Conservation (phyloP, 495 filamentous ascomycete genomes). For the Penicillium subrubescens region DNA sequence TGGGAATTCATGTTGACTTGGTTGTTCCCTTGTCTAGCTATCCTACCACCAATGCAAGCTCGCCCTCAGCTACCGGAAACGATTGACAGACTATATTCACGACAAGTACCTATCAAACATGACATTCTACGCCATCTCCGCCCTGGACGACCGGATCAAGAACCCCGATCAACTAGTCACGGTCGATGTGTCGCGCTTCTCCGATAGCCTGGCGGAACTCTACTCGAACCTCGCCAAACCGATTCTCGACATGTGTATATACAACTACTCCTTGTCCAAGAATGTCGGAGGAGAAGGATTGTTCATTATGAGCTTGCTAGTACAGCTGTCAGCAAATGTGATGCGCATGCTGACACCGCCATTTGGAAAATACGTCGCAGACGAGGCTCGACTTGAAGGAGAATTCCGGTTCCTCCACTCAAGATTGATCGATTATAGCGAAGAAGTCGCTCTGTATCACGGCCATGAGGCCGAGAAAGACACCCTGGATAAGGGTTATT, state of each 20-base stretch:
- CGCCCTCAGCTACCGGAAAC: constrained; percentile 85
- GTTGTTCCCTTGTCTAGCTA: constrained; percentile 54
- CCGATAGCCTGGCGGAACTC: constrained; percentile 89
- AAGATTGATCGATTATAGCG: constrained; percentile 88
- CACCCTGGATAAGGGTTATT: constrained; percentile 96
- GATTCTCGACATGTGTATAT: constrained; percentile 90
- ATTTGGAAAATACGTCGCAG: constrained; percentile 96
- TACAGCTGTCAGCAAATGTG: constrained; percentile 87
- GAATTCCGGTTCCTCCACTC: constrained; percentile 97
- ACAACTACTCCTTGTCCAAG: constrained; percentile 89
- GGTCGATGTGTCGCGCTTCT: constrained; percentile 94
- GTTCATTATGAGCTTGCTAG: constrained; percentile 90
- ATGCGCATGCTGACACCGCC: constrained; percentile 97
- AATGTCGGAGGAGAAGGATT: constrained; percentile 93
- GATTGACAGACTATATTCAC: constrained; percentile 90
- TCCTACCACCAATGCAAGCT: constrained; percentile 97
- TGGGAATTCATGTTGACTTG: constrained; percentile 13
- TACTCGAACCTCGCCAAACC: constrained; percentile 99
- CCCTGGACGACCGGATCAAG: constrained; percentile 95
- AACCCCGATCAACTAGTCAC: constrained; percentile 98
- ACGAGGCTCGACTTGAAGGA: constrained; percentile 91
- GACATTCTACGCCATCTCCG: constrained; percentile 96
- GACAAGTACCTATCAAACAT: constrained; percentile 91
- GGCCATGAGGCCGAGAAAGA: constrained; percentile 98
- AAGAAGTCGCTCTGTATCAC: constrained; percentile 90